Percentiles rank a stretch among this genome's conserved stretches.
These are phyloP conservation scores for Hansenula lynferdii DNA, from an alignment of 1,139 yeast species.

Conservation along the genomic window DNA sequence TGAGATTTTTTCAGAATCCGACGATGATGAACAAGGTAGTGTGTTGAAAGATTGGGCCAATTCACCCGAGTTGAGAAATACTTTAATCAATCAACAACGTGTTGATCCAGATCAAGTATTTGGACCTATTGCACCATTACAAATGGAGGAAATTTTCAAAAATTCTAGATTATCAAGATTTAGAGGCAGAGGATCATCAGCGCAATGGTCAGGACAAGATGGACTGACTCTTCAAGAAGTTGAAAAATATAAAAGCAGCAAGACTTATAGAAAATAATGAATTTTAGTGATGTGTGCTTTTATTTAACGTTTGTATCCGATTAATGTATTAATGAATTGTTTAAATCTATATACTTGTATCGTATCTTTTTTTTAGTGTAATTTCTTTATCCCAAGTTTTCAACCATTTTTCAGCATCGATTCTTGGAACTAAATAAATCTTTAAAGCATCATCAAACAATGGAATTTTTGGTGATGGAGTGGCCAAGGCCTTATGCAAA, in stretches of 20 bases:
- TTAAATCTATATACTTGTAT: constrained; percentile 1
- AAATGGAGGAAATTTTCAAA: constrained; percentile 66
- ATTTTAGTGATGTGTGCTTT: neutral
- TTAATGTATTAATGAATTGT: neutral
- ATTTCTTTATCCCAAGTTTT: constrained; percentile 60
- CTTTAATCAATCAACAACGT: constrained; percentile 50
- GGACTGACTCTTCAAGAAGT: constrained; percentile 40
- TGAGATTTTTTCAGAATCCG: constrained; percentile 47
- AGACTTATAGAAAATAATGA: constrained; percentile 39
- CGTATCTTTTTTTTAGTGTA: constrained; percentile 47
- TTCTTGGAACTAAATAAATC: constrained; percentile 76
- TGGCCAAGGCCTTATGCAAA: constrained; percentile 58
- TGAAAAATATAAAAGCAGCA: constrained; percentile 45
- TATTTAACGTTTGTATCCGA: neutral
- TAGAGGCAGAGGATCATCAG: constrained; percentile 57
- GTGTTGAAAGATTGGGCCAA: constrained; percentile 70
- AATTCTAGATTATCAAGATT: constrained; percentile 38
- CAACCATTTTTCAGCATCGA: constrained; percentile 61
- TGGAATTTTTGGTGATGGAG: constrained; percentile 64
- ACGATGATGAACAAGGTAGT: constrained; percentile 47
- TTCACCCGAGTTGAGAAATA: constrained; percentile 52
- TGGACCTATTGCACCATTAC: constrained; percentile 70
- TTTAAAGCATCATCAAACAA: constrained; percentile 72
- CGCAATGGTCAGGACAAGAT: constrained; percentile 45
- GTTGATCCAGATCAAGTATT: constrained; percentile 71